Evolutionary conservation across 345 rosid species (phyloP).

Genomic region (Rhodamnia rubescens): DNA sequence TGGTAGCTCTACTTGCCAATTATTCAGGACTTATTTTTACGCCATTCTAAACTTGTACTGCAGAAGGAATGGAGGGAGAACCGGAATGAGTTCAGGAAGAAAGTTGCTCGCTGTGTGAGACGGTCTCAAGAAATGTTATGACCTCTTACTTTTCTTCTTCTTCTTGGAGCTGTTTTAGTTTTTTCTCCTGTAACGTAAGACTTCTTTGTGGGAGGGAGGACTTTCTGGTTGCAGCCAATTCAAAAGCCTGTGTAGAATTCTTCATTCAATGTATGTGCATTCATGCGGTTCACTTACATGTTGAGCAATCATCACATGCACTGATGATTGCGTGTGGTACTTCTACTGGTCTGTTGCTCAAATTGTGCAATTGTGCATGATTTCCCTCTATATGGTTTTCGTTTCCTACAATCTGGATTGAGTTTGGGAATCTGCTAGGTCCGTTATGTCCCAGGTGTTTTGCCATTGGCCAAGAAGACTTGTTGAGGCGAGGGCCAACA

Average conservation of each 20-base stretch:
- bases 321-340: not conserved
- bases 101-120: conserved; percentile 76
- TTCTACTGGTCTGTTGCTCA: not conserved
- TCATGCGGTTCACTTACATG: not conserved
- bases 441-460: not conserved
- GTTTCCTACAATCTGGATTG: not conserved
- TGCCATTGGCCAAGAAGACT: not conserved
- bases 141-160: not conserved
- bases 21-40: not conserved
- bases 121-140: conserved; percentile 76
- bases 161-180: conserved; percentile 1
- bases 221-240: not conserved
- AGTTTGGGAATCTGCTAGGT: not conserved
- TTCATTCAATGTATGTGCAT: not conserved
- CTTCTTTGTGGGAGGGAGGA: not conserved
- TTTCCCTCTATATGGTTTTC: not conserved
- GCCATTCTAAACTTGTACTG: not conserved
- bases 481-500: not conserved
- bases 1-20: not conserved
- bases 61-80: conserved; percentile 88
- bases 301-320: not conserved
- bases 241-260: not conserved
- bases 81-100: conserved; percentile 64
- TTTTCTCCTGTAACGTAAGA: not conserved
- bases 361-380: not conserved